These are phyloP conservation scores for Venturia aucupariae DNA, from an alignment of 2,329 filamentous ascomycete genomes.

Conservation along the genomic window DNA sequence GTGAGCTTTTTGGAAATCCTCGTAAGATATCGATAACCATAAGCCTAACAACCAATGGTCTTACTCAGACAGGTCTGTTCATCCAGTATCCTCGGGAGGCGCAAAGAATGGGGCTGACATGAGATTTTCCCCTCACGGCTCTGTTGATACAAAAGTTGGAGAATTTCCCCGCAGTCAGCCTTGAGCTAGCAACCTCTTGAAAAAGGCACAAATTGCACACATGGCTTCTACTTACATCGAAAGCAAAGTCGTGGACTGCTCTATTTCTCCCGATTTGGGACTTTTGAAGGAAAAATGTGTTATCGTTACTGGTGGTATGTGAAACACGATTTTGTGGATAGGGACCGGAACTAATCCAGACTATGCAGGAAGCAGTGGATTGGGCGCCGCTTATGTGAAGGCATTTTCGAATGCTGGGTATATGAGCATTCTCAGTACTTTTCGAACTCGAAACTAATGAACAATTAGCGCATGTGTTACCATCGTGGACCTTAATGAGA, in stretches of 20 bases:
- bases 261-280: background rate
- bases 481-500: constrained; percentile 14
- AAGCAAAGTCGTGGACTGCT: constrained; percentile 3
- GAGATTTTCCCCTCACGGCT: background rate
- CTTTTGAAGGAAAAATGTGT: constrained; percentile 9
- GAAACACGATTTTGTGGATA: background rate
- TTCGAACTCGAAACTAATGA: background rate
- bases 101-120: background rate
- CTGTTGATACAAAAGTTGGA: background rate
- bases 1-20: too few relatives aligned
- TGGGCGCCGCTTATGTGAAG: constrained; percentile 13
- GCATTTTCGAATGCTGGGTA: constrained; percentile 13
- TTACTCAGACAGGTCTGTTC: too few relatives aligned
- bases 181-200: background rate
- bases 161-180: background rate
- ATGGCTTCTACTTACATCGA: background rate
- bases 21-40: too few relatives aligned
- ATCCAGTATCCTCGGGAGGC: background rate
- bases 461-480: constrained; percentile 4
- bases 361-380: constrained; percentile 13
- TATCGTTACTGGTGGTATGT: constrained; percentile 10
- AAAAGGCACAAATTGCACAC: background rate
- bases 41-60: too few relatives aligned
- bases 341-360: background rate
- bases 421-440: too few relatives aligned